phyloP scores from a whole-genome alignment of 2,329 filamentous ascomycete genomes.

The Penicillium sp. region DNA sequence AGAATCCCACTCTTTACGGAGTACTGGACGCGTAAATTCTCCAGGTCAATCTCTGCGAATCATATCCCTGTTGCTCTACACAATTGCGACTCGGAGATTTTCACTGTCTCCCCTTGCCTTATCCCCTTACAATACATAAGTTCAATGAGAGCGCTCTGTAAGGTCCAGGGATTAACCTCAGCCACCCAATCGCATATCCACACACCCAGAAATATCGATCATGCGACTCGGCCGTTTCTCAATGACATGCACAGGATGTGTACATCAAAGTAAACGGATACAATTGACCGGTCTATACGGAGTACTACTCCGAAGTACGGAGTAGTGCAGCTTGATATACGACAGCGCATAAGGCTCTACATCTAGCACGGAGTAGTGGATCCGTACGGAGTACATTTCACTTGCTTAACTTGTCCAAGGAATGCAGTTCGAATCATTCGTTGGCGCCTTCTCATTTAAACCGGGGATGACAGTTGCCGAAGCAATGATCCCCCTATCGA shows the following conservation, averaged over 20 bases:
- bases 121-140: constrained; percentile 12
- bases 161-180: constrained; percentile 19
- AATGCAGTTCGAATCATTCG: constrained; percentile 6
- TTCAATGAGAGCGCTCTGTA: constrained; percentile 9
- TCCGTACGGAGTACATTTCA: background rate
- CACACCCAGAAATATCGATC: background rate
- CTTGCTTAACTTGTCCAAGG: background rate
- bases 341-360: background rate
- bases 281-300: background rate
- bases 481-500: constrained; percentile 10
- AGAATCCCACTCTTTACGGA: background rate
- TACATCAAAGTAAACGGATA: background rate
- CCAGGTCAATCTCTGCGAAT: background rate
- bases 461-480: constrained; percentile 9
- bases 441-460: constrained; percentile 1
- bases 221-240: constrained; percentile 25
- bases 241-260: constrained; percentile 9
- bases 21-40: background rate
- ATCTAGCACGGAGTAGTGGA: background rate
- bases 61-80: background rate
- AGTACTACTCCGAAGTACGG: background rate
- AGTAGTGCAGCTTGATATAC: constrained; percentile 1
- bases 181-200: constrained; percentile 12
- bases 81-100: constrained; percentile 18
- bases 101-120: constrained; percentile 19